Evolutionary conservation across 176 grass and related monocot genomes (phyloP), one percentile per base, ranked within the genome.

Genomic region (Cocos nucifera): DNA sequence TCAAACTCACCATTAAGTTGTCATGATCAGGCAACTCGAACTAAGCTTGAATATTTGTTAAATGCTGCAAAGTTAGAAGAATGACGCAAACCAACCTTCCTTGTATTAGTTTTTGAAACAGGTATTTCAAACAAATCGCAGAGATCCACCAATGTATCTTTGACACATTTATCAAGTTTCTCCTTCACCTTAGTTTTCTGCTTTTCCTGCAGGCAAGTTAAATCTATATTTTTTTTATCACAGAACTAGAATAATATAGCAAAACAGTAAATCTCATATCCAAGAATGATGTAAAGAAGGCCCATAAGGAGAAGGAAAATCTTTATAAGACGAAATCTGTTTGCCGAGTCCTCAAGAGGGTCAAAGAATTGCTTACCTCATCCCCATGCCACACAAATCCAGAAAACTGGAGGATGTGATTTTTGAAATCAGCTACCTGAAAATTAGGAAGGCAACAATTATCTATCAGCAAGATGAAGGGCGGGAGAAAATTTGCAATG

Each of bases 341-440:
- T 44, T 44, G 14, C 2, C 10, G 10, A 44, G 35, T 14, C 35
- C 10, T 14, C 10, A 44, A 44, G 35, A 56, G 10, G 51, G 53
- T 32, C 49, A 20, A 62, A 49, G 25, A 61, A 54, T 2, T 49
- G 19, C 4, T 18, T 59, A 80, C 82, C 76, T 85, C 59, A n/a
- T 74, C 61, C 49, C 66, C 72, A 23, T 63, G 39, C 35, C 57
- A 76, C 16, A 25, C 51, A 68, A 63, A 30, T 52, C 22, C 67
- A 59, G 44, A 59, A 61, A 85, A 66, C 35, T 58, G 72, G 22
- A 76, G 62, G 35, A 85, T 72, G 56, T 76, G 62, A 28, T 76
- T 73, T 79, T 69, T 79, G 53, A 85, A 68, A 17, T 80, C 72
- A 67, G 28, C 18, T 30, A 63, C 44, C 77, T 76, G 72, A 20